phyloP scores from a whole-genome alignment of 139 green algal species.

The Picochlorum sp. region DNA sequence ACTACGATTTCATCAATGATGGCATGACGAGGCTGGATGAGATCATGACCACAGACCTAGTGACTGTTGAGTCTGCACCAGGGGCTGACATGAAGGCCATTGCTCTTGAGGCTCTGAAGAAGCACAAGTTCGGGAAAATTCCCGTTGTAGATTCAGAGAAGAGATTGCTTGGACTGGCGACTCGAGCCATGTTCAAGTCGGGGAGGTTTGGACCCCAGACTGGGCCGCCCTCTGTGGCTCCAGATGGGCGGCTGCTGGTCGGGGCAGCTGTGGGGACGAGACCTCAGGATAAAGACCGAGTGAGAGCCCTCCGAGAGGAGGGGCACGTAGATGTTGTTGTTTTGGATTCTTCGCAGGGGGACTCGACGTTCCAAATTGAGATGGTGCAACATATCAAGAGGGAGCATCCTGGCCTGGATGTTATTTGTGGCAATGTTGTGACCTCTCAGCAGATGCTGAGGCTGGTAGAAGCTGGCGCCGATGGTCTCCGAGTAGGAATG shows the following conservation, averaged over 20 bases:
- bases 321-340: constrained; percentile 75
- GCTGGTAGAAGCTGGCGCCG: constrained; percentile 70
- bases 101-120: constrained; percentile 41
- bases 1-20: constrained; percentile 80
- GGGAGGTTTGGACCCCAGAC: constrained; percentile 17
- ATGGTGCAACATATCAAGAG: constrained; percentile 92
- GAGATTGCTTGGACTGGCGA: constrained; percentile 62
- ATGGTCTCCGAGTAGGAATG: constrained; percentile 94
- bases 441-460: constrained; percentile 39
- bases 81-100: constrained; percentile 25
- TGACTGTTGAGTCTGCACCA: constrained; percentile 30
- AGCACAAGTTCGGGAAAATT: constrained; percentile 50
- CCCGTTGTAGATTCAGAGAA: constrained; percentile 62
- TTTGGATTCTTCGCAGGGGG: constrained; percentile 80
- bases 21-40: constrained; percentile 46
- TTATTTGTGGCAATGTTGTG: constrained; percentile 95
- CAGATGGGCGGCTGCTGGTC: constrained; percentile 59
- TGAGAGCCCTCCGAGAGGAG: constrained; percentile 41
- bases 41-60: constrained; percentile 73
- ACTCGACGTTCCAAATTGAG: constrained; percentile 80
- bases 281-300: constrained; percentile 62
- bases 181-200: constrained; percentile 48
- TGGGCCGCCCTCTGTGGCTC: constrained; percentile 48
- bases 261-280: constrained; percentile 86
- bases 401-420: constrained; percentile 74